These are phyloP conservation scores for Santalum album DNA, from an alignment of 164 flowering plant genomes.

Conservation along the genomic window DNA sequence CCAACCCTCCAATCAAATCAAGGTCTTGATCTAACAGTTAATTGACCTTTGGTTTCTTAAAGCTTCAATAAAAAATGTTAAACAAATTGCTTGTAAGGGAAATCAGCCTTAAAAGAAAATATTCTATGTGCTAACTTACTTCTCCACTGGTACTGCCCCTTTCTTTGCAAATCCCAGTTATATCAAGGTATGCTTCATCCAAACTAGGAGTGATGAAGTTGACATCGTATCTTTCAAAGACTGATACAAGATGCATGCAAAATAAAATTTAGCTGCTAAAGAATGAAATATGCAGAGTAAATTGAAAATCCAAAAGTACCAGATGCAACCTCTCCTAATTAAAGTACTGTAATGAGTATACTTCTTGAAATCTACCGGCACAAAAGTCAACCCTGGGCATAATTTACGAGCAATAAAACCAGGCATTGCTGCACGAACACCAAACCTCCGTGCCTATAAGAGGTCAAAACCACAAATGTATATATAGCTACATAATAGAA, in stretches of 20 bases:
- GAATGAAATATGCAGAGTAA: not conserved
- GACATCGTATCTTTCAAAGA: constrained; percentile 74
- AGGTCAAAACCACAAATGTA: not conserved
- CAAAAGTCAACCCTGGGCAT: constrained; percentile 85
- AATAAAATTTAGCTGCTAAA: not conserved
- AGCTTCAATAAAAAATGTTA: too few species aligned
- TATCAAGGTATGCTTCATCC: constrained; percentile 98
- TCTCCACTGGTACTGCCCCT: constrained; percentile 51
- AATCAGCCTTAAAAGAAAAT: too few species aligned
- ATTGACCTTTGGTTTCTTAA: too few species aligned
- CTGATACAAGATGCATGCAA: constrained; percentile 26
- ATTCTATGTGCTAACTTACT: constrained; percentile 37
- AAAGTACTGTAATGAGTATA: constrained; percentile 76
- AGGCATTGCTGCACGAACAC: constrained; percentile 99
- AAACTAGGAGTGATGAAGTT: constrained; percentile 79
- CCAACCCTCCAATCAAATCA: too few species aligned
- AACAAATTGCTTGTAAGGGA: too few species aligned
- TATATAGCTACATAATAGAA: not conserved
- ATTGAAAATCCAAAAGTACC: not conserved
- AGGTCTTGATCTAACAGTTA: too few species aligned
- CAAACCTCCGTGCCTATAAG: constrained; percentile 75
- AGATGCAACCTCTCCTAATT: constrained; percentile 70
- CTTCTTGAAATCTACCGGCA: constrained; percentile 75
- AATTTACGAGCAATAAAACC: constrained; percentile 94
- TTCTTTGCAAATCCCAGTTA: constrained; percentile 66